Conservation (phyloP, 2,329 filamentous ascomycete species). For the Neopestalotiopsis clavispora region DNA sequence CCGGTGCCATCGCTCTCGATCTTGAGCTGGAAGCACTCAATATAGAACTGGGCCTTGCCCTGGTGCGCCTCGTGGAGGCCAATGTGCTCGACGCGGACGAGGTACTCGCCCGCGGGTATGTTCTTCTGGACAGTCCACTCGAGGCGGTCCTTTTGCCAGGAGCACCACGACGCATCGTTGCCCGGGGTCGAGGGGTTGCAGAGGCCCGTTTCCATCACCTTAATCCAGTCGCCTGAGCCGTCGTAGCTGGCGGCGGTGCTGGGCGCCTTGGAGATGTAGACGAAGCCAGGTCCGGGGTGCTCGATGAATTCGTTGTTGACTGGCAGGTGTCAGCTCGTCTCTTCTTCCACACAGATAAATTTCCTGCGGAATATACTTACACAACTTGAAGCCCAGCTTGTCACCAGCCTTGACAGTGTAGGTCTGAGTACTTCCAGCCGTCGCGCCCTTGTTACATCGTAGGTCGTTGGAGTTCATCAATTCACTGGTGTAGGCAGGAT, state of each 20-base stretch:
- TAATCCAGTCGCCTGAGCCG: conserved; percentile 10
- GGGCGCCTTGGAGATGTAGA: conserved; percentile 14
- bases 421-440: conserved; percentile 42
- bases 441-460: conserved; percentile 49
- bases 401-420: conserved; percentile 53
- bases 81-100: conserved; percentile 11
- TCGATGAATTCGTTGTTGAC: conserved; percentile 18
- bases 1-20: conserved; percentile 44
- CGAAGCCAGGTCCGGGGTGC: conserved; percentile 8
- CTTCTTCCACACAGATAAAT: neutral
- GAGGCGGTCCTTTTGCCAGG: conserved; percentile 20
- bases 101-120: conserved; percentile 2
- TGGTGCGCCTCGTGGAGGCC: neutral
- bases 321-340: neutral
- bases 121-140: conserved; percentile 3
- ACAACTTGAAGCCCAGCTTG: conserved; percentile 54
- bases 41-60: conserved; percentile 42
- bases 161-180: conserved; percentile 20
- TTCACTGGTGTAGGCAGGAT: conserved; percentile 39
- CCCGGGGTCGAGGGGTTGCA: conserved; percentile 24
- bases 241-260: conserved; percentile 4
- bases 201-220: conserved; percentile 22
- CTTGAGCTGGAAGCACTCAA: conserved; percentile 47
- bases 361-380: conserved; percentile 23
- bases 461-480: conserved; percentile 41